Percentiles rank a stretch among this genome's conserved stretches.
phyloP scores from a whole-genome alignment of 140 eudicot species.

The Erigeron philadelphicus region DNA sequence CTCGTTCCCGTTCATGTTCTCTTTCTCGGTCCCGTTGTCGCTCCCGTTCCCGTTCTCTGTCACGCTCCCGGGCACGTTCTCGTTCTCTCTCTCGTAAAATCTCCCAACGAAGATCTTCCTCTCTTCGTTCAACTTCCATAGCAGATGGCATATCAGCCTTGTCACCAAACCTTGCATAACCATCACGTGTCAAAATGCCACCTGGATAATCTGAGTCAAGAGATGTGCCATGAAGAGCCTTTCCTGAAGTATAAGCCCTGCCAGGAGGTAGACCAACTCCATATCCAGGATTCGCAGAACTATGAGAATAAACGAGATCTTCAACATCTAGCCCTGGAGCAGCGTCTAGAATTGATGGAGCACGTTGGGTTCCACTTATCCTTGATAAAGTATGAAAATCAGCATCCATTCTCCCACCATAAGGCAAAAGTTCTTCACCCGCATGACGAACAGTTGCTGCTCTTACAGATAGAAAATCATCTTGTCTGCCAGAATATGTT shows the following conservation, averaged over 20 bases:
- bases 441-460: conserved; percentile 46
- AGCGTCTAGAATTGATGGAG: conserved; percentile 84
- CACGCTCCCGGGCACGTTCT: conserved; percentile 52
- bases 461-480: conserved; percentile 84
- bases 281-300: conserved; percentile 84
- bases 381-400: conserved; percentile 59
- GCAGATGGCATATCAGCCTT: conserved; percentile 57
- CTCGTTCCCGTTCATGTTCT: conserved; percentile 53
- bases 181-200: conserved; percentile 47
- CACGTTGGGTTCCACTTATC: conserved; percentile 53
- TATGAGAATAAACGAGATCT: conserved; percentile 56
- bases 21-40: conserved; percentile 47
- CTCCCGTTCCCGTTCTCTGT: conserved; percentile 43
- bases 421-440: conserved; percentile 56
- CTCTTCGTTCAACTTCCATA: conserved; percentile 63
- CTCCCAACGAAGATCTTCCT: conserved; percentile 64
- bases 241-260: conserved; percentile 81
- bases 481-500: conserved; percentile 91
- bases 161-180: conserved; percentile 63
- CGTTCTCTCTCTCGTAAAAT: conserved; percentile 56
- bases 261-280: conserved; percentile 97
- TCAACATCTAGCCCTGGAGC: conserved; percentile 72
- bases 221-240: conserved; percentile 55
- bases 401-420: conserved; percentile 65
- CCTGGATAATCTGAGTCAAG: conserved; percentile 61